Evolutionary conservation across 768 basidiomycete genomes (phyloP), one percentile per base, ranked within the genome.

Genomic region (Russula brevipes): DNA sequence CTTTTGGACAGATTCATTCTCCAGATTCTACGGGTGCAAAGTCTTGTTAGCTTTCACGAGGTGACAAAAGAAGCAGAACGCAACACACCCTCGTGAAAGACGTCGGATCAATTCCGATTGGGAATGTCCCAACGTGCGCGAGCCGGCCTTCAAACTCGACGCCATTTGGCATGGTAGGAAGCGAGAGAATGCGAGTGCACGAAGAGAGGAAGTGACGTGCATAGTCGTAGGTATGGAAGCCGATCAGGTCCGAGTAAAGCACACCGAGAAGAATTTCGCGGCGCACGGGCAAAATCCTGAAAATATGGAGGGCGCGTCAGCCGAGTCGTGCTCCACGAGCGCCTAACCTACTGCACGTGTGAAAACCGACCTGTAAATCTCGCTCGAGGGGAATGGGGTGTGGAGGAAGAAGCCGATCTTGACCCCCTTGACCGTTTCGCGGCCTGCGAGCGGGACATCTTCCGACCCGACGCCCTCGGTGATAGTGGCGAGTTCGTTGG

Each of bases 151-250:
- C 91, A 69, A 97, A 94, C 72, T 97, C 92, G 68, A 98, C 92
- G 49, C 96, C 94, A 72, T 98, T 98, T 3, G 97, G 97, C 90
- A 97, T 94, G 2, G 97, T 98, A 14, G 93, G 87, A 38, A 98
- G 82, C 39, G 89, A 89, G 44, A 99, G 85, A 68, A 99, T 96
- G 50, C 97, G 89, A 2, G 97, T 98, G 75, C 95, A 98, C 47
- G 94, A 96, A 8, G 96, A 98, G 54, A 99, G 82, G 85, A 99
- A 99, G 75, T 99, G 97, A 46, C 97, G 94, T 2, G 97, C 97
- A 72, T 99, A 99, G 76, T 99, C 97, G 76, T 96, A 99, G 9
- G 97, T 99, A 79, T 99, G 97, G 85, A 98, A 99, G 14, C 97
- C 97, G 70, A 99, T 94, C 65, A 99, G 82, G 72, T 99, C 96